Evolutionary conservation across 257 asterid genomes (phyloP).

Genomic region (Petunia secreta): DNA sequence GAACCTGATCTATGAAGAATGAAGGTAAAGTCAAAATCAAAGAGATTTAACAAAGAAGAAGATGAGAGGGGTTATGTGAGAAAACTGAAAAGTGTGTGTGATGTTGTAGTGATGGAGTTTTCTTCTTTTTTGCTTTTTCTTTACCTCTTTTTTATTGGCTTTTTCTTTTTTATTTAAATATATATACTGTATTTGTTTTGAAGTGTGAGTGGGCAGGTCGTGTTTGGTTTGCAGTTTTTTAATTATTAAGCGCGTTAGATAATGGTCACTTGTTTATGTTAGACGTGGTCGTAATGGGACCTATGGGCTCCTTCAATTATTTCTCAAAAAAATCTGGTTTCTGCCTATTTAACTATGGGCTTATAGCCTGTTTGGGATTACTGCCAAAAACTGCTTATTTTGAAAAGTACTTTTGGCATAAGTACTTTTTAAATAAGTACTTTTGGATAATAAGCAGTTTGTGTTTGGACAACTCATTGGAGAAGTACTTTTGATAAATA

Average conservation of each 20-base stretch:
- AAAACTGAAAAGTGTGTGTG: not conserved
- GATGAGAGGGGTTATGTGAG: not conserved
- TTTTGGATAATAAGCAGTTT: too few relatives aligned
- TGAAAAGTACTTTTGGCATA: too few relatives aligned
- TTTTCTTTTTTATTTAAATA: not conserved
- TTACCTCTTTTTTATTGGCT: not conserved
- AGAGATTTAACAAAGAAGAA: constrained; percentile 4
- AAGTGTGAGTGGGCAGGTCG: constrained; percentile 2
- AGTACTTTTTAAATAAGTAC: too few relatives aligned
- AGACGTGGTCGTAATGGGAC: constrained; percentile 8
- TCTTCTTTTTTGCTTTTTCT: not conserved
- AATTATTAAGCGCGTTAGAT: constrained; percentile 14
- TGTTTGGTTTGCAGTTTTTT: constrained; percentile 18
- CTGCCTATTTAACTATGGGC: not conserved
- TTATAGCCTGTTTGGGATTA: too few relatives aligned
- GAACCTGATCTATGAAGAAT: constrained; percentile 15
- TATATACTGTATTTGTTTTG: not conserved
- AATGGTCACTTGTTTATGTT: not conserved
- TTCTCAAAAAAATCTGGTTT: not conserved
- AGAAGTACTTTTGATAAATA: too few relatives aligned
- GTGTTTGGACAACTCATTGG: too few relatives aligned
- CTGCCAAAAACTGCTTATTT: too few relatives aligned
- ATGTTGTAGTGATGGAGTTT: not conserved
- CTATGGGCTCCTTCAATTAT: constrained; percentile 1
- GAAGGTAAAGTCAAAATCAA: constrained; percentile 6